Evolutionary conservation across 768 basidiomycete species (phyloP), one percentile per base, ranked within the genome.

Genomic region (Naganishia friedmannii): DNA sequence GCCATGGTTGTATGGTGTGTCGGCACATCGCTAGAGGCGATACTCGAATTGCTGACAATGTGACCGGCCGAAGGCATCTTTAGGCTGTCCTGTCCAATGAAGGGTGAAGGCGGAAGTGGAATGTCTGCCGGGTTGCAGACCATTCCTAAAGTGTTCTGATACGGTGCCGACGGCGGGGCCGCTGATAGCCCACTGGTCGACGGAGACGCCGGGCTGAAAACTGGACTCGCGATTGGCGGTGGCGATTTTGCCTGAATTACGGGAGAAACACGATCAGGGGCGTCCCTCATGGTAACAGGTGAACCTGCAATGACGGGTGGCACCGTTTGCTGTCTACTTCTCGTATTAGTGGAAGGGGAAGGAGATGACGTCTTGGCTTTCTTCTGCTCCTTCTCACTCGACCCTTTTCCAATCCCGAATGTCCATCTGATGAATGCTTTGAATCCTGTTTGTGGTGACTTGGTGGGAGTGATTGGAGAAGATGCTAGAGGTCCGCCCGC

Each of bases 101-200:
- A 45, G 19, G 60, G 60, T 7, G 60, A 63, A 7, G 60, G 60
- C 15, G 60, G 60, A 21, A 63, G 60, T 6, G 60, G 60, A 45
- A 63, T 29, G 26, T 63, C 60, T 29, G 60, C 60, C n/a, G 60
- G 60, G 2, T 39, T 19, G 8, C 39, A 19, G 6, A 29, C 37
- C 28, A 42, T n/a, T 9, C 34, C 39, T 15, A 63, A 17, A 7
- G 42, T 26, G n/a, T 26, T 21, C 15, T 29, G 21, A 1, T 10
- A 42, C 48, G 5, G 9, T 17, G 0, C 39, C 3, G 26, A 4
- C 10, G 5, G 39, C n/a, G 42, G 19, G 6, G 23, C n/a, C 3
- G 60, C 8, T 3, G 37, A 45, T 15, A 26, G 39, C 10, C 12
- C 42, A 15, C 4, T 21, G 19, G 39, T 13, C 42, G 37, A 26